These are phyloP conservation scores for Asterochloris erici DNA, from an alignment of 139 green algal genomes.

Conservation along the genomic window DNA sequence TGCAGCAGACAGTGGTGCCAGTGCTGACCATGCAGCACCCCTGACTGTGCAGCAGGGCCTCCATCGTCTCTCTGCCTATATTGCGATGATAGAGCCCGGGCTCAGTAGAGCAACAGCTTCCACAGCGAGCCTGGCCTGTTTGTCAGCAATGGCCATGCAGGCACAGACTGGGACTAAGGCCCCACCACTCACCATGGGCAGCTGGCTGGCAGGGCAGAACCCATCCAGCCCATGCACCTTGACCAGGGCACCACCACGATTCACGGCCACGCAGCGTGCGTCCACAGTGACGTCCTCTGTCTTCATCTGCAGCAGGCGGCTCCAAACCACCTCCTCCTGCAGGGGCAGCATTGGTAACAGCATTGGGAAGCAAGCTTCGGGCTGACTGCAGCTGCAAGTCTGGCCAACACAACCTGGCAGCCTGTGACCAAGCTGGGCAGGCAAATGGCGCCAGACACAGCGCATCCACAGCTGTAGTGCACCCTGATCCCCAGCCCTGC, in stretches of 20 bases:
- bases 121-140: background rate
- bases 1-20: too few relatives aligned
- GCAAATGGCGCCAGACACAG: too few relatives aligned
- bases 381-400: background rate
- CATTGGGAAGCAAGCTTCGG: too few relatives aligned
- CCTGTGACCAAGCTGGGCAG: too few relatives aligned
- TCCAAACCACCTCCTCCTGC: slow-evolving; percentile 57
- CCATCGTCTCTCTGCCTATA: too few relatives aligned
- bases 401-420: too few relatives aligned
- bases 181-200: slow-evolving; percentile 29
- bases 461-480: too few relatives aligned
- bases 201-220: slow-evolving; percentile 73
- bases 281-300: slow-evolving; percentile 82
- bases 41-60: too few relatives aligned
- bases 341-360: slow-evolving; percentile 11
- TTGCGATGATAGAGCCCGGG: background rate
- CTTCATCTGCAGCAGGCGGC: slow-evolving; percentile 65
- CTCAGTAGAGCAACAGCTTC: background rate
- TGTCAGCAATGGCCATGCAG: background rate
- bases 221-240: slow-evolving; percentile 64
- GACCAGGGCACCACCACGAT: slow-evolving; percentile 76
- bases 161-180: background rate
- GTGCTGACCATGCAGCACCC: too few relatives aligned
- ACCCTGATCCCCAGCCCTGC: too few relatives aligned
- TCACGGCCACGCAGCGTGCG: slow-evolving; percentile 68